Evolutionary conservation across 2,329 filamentous ascomycete genomes (phyloP).

Genomic region (Sclerotinia spermophila): DNA sequence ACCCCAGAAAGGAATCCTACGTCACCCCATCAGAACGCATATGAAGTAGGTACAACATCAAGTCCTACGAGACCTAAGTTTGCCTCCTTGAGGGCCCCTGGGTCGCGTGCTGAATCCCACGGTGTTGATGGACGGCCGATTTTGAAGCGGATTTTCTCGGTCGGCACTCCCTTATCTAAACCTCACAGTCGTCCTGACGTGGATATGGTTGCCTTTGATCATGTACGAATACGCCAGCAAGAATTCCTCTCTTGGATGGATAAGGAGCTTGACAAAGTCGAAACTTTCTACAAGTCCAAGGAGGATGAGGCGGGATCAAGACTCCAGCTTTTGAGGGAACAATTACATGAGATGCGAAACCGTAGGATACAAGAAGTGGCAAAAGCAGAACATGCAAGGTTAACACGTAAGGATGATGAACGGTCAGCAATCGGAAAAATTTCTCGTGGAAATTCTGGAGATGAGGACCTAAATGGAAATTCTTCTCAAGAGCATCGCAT

Average conservation of each 20-base stretch:
- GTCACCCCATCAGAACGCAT: constrained; percentile 37
- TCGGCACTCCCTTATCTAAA: constrained; percentile 38
- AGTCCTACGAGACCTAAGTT: constrained; percentile 31
- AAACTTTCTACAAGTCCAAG: constrained; percentile 82
- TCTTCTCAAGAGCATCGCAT: constrained; percentile 31
- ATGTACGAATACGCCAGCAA: constrained; percentile 69
- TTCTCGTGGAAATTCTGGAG: constrained; percentile 24
- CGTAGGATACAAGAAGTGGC: constrained; percentile 69
- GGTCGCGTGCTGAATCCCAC: constrained; percentile 21
- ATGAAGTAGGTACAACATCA: constrained; percentile 43
- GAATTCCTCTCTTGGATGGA: constrained; percentile 88
- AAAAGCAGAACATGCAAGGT: constrained; percentile 27
- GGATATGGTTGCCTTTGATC: constrained; percentile 53
- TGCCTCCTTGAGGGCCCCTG: constrained; percentile 26
- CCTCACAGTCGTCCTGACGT: constrained; percentile 44
- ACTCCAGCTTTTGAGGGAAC: constrained; percentile 67
- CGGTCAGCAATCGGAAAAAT: constrained; percentile 21
- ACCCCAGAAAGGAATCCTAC: neutral
- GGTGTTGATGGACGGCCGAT: constrained; percentile 27
- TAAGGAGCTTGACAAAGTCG: constrained; percentile 82
- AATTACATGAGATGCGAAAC: constrained; percentile 91
- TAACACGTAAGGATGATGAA: constrained; percentile 27
- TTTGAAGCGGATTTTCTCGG: constrained; percentile 32
- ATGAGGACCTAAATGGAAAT: constrained; percentile 23
- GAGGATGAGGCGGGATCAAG: constrained; percentile 79